Evolutionary conservation across 2,329 filamentous ascomycete genomes (phyloP).

Genomic region (Colletotrichum phormii): DNA sequence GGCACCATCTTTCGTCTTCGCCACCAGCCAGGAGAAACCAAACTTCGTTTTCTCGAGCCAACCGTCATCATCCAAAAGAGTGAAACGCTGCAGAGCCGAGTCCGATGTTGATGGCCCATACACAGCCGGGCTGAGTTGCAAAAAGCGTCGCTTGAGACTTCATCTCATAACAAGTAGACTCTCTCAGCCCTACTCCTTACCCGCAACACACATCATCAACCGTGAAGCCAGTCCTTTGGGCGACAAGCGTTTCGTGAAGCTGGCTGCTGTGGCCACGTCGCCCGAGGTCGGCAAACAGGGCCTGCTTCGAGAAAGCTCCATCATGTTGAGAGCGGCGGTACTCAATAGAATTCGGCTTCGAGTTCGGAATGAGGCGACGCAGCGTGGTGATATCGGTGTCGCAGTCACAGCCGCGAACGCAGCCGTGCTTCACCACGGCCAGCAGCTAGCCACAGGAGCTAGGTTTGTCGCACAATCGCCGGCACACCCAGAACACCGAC

Average conservation of each 20-base stretch:
- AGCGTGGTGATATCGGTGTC: constrained; percentile 45
- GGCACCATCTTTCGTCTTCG: not conserved
- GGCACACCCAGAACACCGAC: constrained; percentile 16
- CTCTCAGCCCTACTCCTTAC: constrained; percentile 75
- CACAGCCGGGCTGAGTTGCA: constrained; percentile 62
- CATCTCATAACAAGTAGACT: constrained; percentile 77
- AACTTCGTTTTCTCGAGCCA: constrained; percentile 20
- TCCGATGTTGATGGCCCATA: constrained; percentile 71
- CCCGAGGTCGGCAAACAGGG: constrained; percentile 50
- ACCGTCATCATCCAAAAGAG: not conserved
- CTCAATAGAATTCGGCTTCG: constrained; percentile 69
- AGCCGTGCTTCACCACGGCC: constrained; percentile 48
- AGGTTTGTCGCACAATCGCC: constrained; percentile 43
- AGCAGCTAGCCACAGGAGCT: constrained; percentile 47
- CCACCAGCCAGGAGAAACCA: not conserved
- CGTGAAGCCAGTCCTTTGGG: constrained; percentile 61
- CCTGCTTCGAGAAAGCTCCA: constrained; percentile 58
- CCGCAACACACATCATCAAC: constrained; percentile 76
- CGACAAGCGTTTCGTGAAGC: constrained; percentile 61
- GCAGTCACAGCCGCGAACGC: constrained; percentile 48
- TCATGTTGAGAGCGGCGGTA: constrained; percentile 73
- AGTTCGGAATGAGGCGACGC: constrained; percentile 52
- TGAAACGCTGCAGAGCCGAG: constrained; percentile 50
- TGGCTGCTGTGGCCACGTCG: constrained; percentile 51
- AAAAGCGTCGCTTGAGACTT: constrained; percentile 75